These are phyloP conservation scores for Saccharomyces kudriavzevii DNA, from an alignment of 805 yeast genomes.

Conservation along the genomic window DNA sequence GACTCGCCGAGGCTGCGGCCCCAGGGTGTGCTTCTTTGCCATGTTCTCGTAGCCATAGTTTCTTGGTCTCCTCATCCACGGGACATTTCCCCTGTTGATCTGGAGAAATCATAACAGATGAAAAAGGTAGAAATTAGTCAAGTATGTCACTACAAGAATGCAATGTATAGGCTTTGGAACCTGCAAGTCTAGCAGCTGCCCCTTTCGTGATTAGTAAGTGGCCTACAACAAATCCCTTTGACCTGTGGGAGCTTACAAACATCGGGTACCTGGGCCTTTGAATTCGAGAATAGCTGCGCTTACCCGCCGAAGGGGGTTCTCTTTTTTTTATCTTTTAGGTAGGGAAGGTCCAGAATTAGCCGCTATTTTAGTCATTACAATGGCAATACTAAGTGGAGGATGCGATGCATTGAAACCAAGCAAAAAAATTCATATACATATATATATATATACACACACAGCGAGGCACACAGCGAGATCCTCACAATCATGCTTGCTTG, in stretches of 20 bases:
- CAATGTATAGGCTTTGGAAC: neutral
- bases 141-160: neutral
- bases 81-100: slow-evolving; percentile 46
- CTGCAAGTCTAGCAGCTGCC: neutral
- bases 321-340: too few species aligned
- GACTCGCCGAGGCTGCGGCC: slow-evolving; percentile 4
- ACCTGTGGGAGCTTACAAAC: neutral
- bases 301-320: neutral
- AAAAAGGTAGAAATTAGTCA: neutral
- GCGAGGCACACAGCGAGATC: neutral
- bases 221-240: neutral
- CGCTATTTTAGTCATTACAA: neutral
- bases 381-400: neutral
- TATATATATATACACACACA: too few species aligned
- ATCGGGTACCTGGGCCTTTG: neutral
- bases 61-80: slow-evolving; percentile 56
- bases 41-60: slow-evolving; percentile 44
- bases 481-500: too few species aligned
- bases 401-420: neutral
- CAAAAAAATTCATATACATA: too few species aligned
- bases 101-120: neutral
- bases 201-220: neutral
- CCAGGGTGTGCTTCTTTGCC: slow-evolving; percentile 8
- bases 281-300: neutral
- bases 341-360: neutral